Evolutionary conservation across 2,329 filamentous ascomycete genomes (phyloP).

Genomic region (Ophiocordyceps camponoti-leonardi): DNA sequence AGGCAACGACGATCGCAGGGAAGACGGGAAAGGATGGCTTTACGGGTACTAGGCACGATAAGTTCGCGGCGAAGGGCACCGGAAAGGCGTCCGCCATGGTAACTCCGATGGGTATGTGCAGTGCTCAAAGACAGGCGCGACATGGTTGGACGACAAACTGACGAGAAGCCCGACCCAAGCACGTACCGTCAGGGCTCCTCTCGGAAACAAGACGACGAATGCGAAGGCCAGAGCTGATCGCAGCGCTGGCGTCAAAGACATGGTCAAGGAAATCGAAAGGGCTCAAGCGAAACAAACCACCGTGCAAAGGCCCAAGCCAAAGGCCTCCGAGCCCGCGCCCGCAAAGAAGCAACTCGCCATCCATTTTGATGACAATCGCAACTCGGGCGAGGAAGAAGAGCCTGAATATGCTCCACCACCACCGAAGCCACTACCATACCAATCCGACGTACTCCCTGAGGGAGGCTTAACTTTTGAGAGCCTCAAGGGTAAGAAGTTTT

Average conservation of each 20-base stretch:
- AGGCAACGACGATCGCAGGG: constrained; percentile 15
- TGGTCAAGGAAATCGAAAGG: constrained; percentile 43
- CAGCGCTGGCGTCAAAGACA: constrained; percentile 44
- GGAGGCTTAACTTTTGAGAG: constrained; percentile 37
- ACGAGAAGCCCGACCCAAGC: constrained; percentile 22
- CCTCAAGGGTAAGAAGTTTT: constrained; percentile 38
- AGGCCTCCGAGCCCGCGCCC: constrained; percentile 30
- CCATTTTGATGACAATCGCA: constrained; percentile 33
- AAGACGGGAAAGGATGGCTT: constrained; percentile 18
- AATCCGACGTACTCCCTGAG: constrained; percentile 50
- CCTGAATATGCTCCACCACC: constrained; percentile 81
- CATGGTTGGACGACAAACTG: constrained; percentile 2
- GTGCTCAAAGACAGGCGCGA: not conserved
- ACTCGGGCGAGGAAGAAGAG: constrained; percentile 42
- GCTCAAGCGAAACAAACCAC: constrained; percentile 41
- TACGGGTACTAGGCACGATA: constrained; percentile 29
- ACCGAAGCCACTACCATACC: constrained; percentile 46
- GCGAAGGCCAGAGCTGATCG: constrained; percentile 59
- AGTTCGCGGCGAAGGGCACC: constrained; percentile 29
- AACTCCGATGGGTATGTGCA: constrained; percentile 58
- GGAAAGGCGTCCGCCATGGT: constrained; percentile 40
- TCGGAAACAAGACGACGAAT: constrained; percentile 94
- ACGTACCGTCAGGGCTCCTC: constrained; percentile 51
- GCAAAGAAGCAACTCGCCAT: constrained; percentile 40
- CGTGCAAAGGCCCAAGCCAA: constrained; percentile 40